A percentile compares a stretch with the other conserved stretches of the same genome.
These are phyloP conservation scores for Entomortierella lignicola DNA, from an alignment of 192 early-diverging fungal species.

Conservation along the genomic window DNA sequence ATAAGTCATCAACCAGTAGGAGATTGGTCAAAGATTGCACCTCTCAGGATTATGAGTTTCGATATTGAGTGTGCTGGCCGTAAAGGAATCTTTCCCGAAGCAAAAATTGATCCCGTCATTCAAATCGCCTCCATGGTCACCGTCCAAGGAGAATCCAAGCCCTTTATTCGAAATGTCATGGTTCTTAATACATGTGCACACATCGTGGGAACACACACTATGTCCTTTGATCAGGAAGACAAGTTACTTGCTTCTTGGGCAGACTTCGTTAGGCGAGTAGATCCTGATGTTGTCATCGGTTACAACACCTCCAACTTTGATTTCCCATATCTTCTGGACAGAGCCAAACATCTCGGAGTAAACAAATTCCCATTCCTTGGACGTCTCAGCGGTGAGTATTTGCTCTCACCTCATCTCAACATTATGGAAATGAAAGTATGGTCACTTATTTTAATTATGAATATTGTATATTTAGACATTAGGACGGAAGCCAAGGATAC, in stretches of 20 bases:
- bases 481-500: slow-evolving; percentile 82
- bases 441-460: too few species aligned
- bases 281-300: slow-evolving; percentile 94
- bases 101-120: slow-evolving; percentile 92
- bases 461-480: slow-evolving; percentile 43
- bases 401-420: background rate
- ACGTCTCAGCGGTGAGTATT: slow-evolving; percentile 65
- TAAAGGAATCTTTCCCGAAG: slow-evolving; percentile 95
- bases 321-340: slow-evolving; percentile 94
- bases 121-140: slow-evolving; percentile 97
- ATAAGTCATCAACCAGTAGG: slow-evolving; percentile 88
- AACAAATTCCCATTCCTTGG: slow-evolving; percentile 87
- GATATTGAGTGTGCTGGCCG: slow-evolving; percentile 99
- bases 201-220: slow-evolving; percentile 90
- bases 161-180: slow-evolving; percentile 95
- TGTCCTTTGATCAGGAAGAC: slow-evolving; percentile 82
- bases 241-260: slow-evolving; percentile 87
- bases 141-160: slow-evolving; percentile 87
- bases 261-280: slow-evolving; percentile 84
- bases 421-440: too few species aligned
- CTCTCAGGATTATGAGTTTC: slow-evolving; percentile 93
- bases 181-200: slow-evolving; percentile 92
- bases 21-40: slow-evolving; percentile 94
- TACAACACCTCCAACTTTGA: slow-evolving; percentile 99
- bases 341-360: slow-evolving; percentile 82